Base-by-base conservation (phyloP, 768 basidiomycete species). In the Floccularia luteovirens region DNA sequence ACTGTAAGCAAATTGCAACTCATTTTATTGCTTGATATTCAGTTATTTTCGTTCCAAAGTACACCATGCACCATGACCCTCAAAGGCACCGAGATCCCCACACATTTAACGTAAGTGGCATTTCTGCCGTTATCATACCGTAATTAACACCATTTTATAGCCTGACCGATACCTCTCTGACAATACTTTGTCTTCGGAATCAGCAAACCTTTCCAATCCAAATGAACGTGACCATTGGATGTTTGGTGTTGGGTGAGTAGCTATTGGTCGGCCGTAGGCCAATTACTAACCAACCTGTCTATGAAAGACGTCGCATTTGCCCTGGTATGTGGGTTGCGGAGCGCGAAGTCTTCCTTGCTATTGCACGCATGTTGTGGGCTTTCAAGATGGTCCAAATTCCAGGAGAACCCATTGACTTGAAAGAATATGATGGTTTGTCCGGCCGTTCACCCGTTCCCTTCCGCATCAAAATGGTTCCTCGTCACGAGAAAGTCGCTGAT, bases 171-270 rank as follows among this genome's bases (percentile, higher is more conserved):
- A 65, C 49, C 42, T 72, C 24, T 51, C 56, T 17, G 68, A 74
- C 43, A 42, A 43, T 0, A 56, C 56, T 6, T 52, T 57, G 13
- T 61, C 60, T 14, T 62, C 65, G 1, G 69, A 72, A 39, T 71
- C 69, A 2, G 66, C 67, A 11, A 67, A 69, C 27, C 49, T 66
- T 16, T 32, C 59, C 1, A 57, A 73, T 43, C 57, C 68, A 5
- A 56, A 57, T 44, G 57, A 74, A 38, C 63, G 71, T 25, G 72
- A 74, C 43, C 68, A 74, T 41, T 74, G 72, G 72, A 61, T 62
- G 51, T 74, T 70, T 39, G 72, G 72, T 12, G 69, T 54, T 1
- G 72, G 70, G 71, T 74, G 46, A 21, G 61, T 52, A 19, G 22
- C n/a, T 24, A 5, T 25, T 13, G n/a, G 30, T 16, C n/a, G n/a